phyloP scores from a whole-genome alignment of 257 asterid species.

The Misopates orontium region DNA sequence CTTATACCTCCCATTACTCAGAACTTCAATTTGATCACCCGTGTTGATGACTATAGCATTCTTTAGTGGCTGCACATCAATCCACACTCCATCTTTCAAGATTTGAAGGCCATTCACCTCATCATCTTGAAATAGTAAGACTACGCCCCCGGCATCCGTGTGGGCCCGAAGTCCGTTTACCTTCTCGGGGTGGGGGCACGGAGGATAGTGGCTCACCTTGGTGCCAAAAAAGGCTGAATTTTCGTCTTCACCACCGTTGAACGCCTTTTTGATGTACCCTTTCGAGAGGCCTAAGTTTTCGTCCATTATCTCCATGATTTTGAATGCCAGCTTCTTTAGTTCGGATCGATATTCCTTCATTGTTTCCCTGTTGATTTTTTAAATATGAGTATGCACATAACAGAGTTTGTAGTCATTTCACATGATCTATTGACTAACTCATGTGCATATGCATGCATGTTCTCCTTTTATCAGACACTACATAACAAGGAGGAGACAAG shows the following conservation, averaged over 20 bases:
- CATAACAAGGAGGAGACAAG: constrained; percentile 13
- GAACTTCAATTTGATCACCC: constrained; percentile 81
- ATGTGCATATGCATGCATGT: constrained; percentile 29
- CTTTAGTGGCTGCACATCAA: constrained; percentile 65
- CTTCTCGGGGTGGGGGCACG: constrained; percentile 70
- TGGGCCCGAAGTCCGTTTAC: constrained; percentile 80
- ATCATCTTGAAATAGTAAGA: constrained; percentile 81
- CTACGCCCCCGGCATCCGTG: constrained; percentile 90
- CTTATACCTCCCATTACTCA: constrained; percentile 79
- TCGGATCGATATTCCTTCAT: constrained; percentile 67
- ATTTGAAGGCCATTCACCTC: constrained; percentile 71
- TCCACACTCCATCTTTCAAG: constrained; percentile 68
- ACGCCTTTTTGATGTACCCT: constrained; percentile 69
- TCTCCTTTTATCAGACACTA: constrained; percentile 3
- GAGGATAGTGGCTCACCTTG: constrained; percentile 92
- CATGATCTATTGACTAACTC: not conserved
- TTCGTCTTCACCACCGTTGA: constrained; percentile 46
- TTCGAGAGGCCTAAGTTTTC: constrained; percentile 66
- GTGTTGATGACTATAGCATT: constrained; percentile 76
- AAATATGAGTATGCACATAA: not conserved
- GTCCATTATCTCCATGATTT: constrained; percentile 69
- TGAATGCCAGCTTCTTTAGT: constrained; percentile 58
- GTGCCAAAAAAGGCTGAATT: constrained; percentile 70
- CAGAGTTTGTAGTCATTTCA: not conserved
- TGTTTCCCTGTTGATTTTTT: constrained; percentile 52